Percentiles rank a stretch among this genome's conserved stretches.
These are phyloP conservation scores for Nakazawaea ernobii DNA, from an alignment of 805 yeast genomes.

Conservation along the genomic window DNA sequence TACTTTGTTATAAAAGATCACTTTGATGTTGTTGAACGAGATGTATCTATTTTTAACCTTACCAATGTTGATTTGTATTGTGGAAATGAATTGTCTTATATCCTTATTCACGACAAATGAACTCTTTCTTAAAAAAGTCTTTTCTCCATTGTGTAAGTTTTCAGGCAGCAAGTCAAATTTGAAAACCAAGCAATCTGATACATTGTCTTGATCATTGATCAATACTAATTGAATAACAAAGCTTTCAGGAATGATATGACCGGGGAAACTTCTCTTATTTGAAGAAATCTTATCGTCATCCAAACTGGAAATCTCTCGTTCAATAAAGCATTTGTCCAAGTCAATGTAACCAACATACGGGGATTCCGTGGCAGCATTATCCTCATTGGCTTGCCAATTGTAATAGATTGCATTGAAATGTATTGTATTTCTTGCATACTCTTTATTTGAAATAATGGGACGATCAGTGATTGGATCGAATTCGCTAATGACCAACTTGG, in stretches of 20 bases:
- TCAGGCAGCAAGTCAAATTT: constrained; percentile 20
- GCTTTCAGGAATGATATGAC: constrained; percentile 19
- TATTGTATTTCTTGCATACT: constrained; percentile 1
- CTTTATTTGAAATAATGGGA: constrained; percentile 6
- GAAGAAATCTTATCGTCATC: not conserved
- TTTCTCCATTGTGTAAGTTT: constrained; percentile 18
- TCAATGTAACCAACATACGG: constrained; percentile 28
- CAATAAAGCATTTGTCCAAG: constrained; percentile 20
- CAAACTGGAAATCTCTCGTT: constrained; percentile 12
- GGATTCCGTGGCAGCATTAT: constrained; percentile 10
- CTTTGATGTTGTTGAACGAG: constrained; percentile 23
- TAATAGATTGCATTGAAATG: constrained; percentile 23
- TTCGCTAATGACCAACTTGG: constrained; percentile 19
- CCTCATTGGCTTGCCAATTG: constrained; percentile 11
- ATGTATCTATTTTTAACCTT: constrained; percentile 21
- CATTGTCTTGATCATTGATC: constrained; percentile 23
- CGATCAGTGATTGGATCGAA: not conserved
- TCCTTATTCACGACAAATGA: constrained; percentile 17
- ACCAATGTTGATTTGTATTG: constrained; percentile 22
- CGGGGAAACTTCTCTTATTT: constrained; percentile 22
- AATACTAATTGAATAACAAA: constrained; percentile 26
- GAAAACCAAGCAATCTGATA: constrained; percentile 19
- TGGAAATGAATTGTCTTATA: constrained; percentile 18
- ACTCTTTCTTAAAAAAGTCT: constrained; percentile 22
- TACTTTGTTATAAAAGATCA: constrained; percentile 21